Evolutionary conservation across 306 rosid species (phyloP), one percentile per base, ranked within the genome.

Genomic region (Cucurbita ficifolia): DNA sequence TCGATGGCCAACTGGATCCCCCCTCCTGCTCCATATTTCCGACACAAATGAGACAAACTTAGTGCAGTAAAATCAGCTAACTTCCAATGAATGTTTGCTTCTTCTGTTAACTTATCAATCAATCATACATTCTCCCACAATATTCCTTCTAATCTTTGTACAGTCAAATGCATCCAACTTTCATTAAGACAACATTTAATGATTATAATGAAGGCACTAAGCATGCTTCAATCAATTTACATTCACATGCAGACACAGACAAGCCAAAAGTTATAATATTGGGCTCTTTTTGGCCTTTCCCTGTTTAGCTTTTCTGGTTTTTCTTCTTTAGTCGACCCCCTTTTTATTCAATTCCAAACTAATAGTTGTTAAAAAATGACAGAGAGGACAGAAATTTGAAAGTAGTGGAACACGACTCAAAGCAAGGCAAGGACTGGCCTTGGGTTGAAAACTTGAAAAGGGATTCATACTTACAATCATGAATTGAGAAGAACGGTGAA

Each of bases 1-100:
- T 69, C 40, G 8, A 43, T 60, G 51, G 61, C 7, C 75, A 35
- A 53, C 6, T 64, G 75, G 84, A 81, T 58, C 84, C 82, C 57
- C 22, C n/a, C 35, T 67, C n/a, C 22, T 59, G 36, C 38, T 53
- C 7, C 68, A 69, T 68, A 70, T 68, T 67, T 76, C 81, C 79
- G 77, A 67, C 76, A 45, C 72, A 74, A 39, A 73, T 56, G 57
- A 58, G 39, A 56, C 77, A 63, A 75, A 78, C 63, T 40, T 50
- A 72, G 54, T 78, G 38, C 80, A 54, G 13, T 36, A 67, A 55
- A 35, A 51, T 51, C 46, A 49, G 45, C 55, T 58, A 63, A 38
- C 42, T 29, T 77, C 75, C 56, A 77, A 75, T 77, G 84, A 42
- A 19, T 43, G 36, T 43, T 53, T 53, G 63, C 63, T 72, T 72